Percentiles rank a stretch among this genome's conserved stretches.
These are phyloP conservation scores for Delitschia confertaspora DNA, from an alignment of 495 filamentous ascomycete genomes.

Conservation along the genomic window DNA sequence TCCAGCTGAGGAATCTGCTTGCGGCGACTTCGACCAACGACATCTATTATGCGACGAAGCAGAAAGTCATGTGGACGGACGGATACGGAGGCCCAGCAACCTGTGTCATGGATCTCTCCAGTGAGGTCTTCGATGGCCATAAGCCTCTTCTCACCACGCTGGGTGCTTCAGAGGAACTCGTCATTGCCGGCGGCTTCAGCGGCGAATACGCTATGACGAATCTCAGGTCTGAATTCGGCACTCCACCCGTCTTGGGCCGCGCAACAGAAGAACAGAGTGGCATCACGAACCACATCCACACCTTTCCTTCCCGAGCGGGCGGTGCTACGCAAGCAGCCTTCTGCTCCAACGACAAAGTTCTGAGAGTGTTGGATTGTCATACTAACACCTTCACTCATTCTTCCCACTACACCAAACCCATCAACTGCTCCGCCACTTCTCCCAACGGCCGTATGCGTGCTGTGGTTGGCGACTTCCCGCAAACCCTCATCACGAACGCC, in stretches of 20 bases:
- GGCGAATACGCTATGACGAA: conserved; percentile 68
- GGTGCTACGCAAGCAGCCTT: conserved; percentile 62
- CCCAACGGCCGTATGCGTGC: conserved; percentile 72
- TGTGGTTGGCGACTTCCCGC: conserved; percentile 58
- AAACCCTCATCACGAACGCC: conserved; percentile 54
- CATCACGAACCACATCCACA: conserved; percentile 82
- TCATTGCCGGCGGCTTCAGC: conserved; percentile 71
- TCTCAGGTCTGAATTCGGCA: conserved; percentile 40
- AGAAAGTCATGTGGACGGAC: conserved; percentile 48
- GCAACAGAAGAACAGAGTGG: conserved; percentile 60
- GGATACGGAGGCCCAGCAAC: conserved; percentile 29
- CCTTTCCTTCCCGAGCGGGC: conserved; percentile 52
- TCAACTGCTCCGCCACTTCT: conserved; percentile 79
- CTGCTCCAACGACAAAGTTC: conserved; percentile 69
- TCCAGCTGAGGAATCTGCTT: conserved; percentile 81
- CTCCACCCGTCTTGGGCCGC: conserved; percentile 47
- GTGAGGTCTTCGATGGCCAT: neutral
- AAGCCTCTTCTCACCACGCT: conserved; percentile 59
- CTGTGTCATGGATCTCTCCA: conserved; percentile 50
- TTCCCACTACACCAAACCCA: conserved; percentile 53
- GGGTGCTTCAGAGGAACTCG: conserved; percentile 53
- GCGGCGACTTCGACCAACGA: conserved; percentile 64
- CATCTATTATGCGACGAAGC: conserved; percentile 62
- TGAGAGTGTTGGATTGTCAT: conserved; percentile 66
- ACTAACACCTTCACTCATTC: conserved; percentile 58